Base-by-base conservation (phyloP, 495 filamentous ascomycete genomes). In the Bryoglossum gracile region DNA sequence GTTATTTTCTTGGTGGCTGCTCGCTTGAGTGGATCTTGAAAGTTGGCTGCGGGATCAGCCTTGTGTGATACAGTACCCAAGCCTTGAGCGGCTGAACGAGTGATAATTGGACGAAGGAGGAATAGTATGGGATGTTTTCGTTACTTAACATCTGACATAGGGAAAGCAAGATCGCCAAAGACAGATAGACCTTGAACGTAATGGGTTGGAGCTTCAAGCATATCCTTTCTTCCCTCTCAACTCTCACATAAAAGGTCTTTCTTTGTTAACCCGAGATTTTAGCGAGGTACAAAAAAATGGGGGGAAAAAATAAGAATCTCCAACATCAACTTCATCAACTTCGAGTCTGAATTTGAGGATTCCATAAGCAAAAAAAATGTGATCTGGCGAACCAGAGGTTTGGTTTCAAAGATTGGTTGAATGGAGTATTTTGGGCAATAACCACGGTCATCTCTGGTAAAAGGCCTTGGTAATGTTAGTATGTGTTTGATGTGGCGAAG, bases 401-500 rank as follows among this genome's bases (percentile, higher is more conserved):
- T 35, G 28, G 32, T 66, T 66, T 50, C 63, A 66, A 66, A 66
- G 63, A 66, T 64, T 61, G 38, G 47, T 26, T 32, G 50, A 62
- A 61, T 55, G 57, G 63, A 59, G 59, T 56, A 58, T 57, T 49
- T 33, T 64, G 59, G 55, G 57, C 57, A 58, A 55, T 54, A 57
- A 46, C 59, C 62, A 64, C 61, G 63, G 63, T 55, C 62, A 62
- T 60, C 57, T 66, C 63, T 66, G 63, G 63, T 66, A 66, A 66
- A 66, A 66, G 63, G 63, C 46, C 46, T 49, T 35, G 16, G 28
- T 8, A 19, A 8, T 49, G 25, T 41, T 42, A 42, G 35, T 49
- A 32, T 14, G 14, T 17, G 16, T 16, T 18, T 28, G 10, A 41
- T 19, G 41, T 49, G 4, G 3, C 28, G 17, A 32, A 13, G 4